Conservation (phyloP, 345 rosid genomes). For the Populus simonii region DNA sequence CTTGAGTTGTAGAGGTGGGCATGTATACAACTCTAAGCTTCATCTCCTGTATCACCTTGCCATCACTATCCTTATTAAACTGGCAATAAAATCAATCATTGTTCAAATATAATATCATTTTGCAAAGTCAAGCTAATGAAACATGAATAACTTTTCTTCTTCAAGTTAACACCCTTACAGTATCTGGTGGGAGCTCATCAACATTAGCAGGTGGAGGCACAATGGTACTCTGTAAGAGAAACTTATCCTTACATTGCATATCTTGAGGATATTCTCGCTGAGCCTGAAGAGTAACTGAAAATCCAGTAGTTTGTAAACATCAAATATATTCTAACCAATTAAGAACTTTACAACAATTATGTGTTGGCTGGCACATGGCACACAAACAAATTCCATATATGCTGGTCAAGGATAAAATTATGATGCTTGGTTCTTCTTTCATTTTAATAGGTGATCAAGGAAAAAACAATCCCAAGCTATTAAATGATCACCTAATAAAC, state of each 20-base stretch:
- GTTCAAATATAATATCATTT: neutral
- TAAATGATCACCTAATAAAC: neutral
- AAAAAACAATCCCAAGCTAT: neutral
- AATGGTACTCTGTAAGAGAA: conserved; percentile 82
- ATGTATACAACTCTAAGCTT: conserved; percentile 77
- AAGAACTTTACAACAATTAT: neutral
- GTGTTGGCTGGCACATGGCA: conserved; percentile 2
- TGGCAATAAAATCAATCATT: conserved; percentile 23
- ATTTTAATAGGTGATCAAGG: neutral
- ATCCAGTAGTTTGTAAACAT: conserved; percentile 9
- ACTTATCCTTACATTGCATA: conserved; percentile 96
- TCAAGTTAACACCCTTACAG: conserved; percentile 45
- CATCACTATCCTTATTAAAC: conserved; percentile 71
- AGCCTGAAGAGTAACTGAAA: conserved; percentile 88
- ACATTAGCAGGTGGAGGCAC: conserved; percentile 73
- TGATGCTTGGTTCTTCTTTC: neutral
- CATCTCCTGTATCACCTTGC: conserved; percentile 65
- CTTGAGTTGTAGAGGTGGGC: conserved; percentile 52
- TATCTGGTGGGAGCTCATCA: conserved; percentile 82
- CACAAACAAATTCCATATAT: neutral
- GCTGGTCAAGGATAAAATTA: neutral
- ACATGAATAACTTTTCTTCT: neutral
- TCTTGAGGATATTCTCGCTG: conserved; percentile 73
- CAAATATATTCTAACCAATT: neutral
- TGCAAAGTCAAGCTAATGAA: neutral